Evolutionary conservation across 176 grass and related monocot genomes (phyloP).

Genomic region (Saccharum spontaneum): DNA sequence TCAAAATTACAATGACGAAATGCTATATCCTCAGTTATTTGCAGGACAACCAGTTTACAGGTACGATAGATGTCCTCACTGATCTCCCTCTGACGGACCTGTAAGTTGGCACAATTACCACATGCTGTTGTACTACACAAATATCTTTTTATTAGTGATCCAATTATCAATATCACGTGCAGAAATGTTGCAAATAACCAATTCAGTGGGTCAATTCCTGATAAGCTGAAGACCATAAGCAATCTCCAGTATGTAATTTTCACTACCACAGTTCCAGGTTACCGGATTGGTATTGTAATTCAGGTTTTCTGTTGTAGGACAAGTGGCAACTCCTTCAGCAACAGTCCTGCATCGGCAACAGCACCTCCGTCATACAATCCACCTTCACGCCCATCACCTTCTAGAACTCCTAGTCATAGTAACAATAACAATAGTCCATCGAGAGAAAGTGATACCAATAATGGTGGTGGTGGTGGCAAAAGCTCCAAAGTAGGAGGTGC

Average conservation of each 20-base stretch:
- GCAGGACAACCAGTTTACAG: slow-evolving; percentile 84
- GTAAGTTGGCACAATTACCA: slow-evolving; percentile 55
- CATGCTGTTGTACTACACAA: neutral
- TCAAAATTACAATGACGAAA: neutral
- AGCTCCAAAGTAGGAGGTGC: slow-evolving; percentile 56
- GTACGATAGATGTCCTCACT: slow-evolving; percentile 65
- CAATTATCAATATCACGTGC: slow-evolving; percentile 10
- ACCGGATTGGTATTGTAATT: slow-evolving; percentile 12
- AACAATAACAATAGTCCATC: slow-evolving; percentile 43
- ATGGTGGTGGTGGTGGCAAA: slow-evolving; percentile 20
- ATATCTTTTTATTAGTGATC: slow-evolving; percentile 13
- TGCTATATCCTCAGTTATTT: slow-evolving; percentile 52
- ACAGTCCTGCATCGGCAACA: slow-evolving; percentile 39
- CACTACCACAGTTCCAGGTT: neutral
- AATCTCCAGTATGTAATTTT: slow-evolving; percentile 71
- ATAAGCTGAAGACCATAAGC: slow-evolving; percentile 61
- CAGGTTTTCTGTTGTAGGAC: slow-evolving; percentile 43
- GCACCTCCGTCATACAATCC: slow-evolving; percentile 49
- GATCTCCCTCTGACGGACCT: slow-evolving; percentile 72
- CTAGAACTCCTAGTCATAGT: slow-evolving; percentile 19
- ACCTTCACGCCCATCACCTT: slow-evolving; percentile 22
- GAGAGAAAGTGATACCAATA: neutral
- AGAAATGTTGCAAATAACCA: slow-evolving; percentile 85
- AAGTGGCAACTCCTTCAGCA: slow-evolving; percentile 68
- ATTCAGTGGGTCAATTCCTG: slow-evolving; percentile 79